These are phyloP conservation scores for Stereocaulon alpinum DNA, from an alignment of 495 filamentous ascomycete genomes.

Conservation along the genomic window DNA sequence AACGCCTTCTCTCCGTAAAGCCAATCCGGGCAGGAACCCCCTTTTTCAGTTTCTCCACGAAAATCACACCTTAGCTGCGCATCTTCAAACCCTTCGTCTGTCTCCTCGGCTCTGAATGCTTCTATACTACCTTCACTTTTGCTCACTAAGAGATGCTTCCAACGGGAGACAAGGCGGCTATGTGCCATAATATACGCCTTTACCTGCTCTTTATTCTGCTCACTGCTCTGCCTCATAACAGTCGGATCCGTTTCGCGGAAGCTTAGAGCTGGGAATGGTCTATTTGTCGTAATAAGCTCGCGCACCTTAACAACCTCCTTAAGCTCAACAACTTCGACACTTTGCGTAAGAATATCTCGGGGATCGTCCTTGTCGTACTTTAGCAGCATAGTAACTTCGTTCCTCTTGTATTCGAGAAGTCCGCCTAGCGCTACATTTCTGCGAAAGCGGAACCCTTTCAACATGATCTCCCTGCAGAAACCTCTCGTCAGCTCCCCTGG, in stretches of 20 bases:
- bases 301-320: conserved; percentile 9
- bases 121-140: not conserved
- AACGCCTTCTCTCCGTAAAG: conserved; percentile 8
- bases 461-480: not conserved
- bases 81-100: conserved; percentile 15
- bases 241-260: conserved; percentile 3
- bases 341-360: not conserved
- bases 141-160: not conserved
- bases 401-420: conserved; percentile 8
- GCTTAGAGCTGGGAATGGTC: not conserved
- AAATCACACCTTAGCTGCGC: conserved; percentile 18
- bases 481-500: too few relatives aligned
- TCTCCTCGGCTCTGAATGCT: conserved; percentile 10
- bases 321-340: conserved; percentile 1
- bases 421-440: not conserved
- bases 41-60: conserved; percentile 24
- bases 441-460: conserved; percentile 10
- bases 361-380: not conserved
- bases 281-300: conserved; percentile 11
- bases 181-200: not conserved
- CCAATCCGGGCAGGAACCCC: conserved; percentile 17
- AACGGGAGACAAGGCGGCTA: conserved; percentile 11
- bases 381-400: conserved; percentile 10
- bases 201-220: not conserved
- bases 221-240: not conserved